Percentiles rank a stretch among this genome's conserved stretches.
Conservation (phyloP, 1,284 basidiomycete species). For the Ustilago shanxiensis region DNA sequence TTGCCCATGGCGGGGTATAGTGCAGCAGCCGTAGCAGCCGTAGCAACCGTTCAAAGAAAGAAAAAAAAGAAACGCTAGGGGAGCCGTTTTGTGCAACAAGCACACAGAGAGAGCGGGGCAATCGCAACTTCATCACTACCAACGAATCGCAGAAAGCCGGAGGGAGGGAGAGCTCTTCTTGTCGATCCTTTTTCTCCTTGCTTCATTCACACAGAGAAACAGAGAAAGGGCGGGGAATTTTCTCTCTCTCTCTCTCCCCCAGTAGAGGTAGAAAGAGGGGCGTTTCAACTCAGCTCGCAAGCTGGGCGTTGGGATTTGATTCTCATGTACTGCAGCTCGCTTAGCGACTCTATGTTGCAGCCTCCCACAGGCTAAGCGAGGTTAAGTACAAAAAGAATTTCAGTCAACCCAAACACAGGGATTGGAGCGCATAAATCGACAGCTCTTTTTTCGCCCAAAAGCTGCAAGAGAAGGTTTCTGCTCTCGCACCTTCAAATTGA, state of each 20-base stretch:
- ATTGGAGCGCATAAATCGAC: conserved; percentile 1
- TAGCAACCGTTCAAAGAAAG: too few relatives aligned
- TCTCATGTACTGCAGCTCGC: background rate
- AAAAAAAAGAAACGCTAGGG: too few relatives aligned
- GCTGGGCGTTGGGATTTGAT: background rate
- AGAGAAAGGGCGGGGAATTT: background rate
- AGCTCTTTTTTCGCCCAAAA: background rate
- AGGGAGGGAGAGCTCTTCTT: too few relatives aligned
- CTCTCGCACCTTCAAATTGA: conserved; percentile 3
- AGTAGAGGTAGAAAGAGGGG: too few relatives aligned
- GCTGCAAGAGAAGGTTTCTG: conserved; percentile 27
- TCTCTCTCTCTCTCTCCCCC: background rate
- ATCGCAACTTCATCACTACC: background rate
- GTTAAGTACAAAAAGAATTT: background rate
- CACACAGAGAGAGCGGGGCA: too few relatives aligned
- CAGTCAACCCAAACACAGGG: background rate
- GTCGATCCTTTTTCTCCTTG: too few relatives aligned
- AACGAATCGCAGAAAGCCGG: background rate
- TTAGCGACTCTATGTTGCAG: background rate
- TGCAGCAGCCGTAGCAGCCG: too few relatives aligned
- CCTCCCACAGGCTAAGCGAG: background rate
- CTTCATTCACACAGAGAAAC: too few relatives aligned
- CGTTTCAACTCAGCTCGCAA: background rate
- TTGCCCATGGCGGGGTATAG: too few relatives aligned
- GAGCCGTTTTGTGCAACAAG: too few relatives aligned